Evolutionary conservation across 495 filamentous ascomycete genomes (phyloP), one percentile per base, ranked within the genome.

Genomic region (Corynascus novoguineensis): DNA sequence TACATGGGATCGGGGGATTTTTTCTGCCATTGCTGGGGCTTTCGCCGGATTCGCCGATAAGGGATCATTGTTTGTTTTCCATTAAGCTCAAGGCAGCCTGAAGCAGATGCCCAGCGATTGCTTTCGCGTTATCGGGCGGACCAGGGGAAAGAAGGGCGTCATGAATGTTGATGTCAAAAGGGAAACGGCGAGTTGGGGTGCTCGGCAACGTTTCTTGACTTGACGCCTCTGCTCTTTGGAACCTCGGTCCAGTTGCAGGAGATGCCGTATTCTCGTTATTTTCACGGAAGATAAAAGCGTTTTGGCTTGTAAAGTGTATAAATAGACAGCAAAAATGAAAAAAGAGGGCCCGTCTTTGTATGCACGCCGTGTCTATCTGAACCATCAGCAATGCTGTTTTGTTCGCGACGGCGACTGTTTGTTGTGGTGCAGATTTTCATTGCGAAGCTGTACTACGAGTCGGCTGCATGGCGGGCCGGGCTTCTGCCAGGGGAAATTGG

Each of bases 281-380:
- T 27, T 52, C n/a, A 25, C 19, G 58, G 54, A 68, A 66, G 60
- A 66, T 29, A 68, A 70, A 71, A 66, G 60, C 45, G 57, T 50
- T 53, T 42, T 55, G 50, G 31, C 19, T 57, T 60, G 50, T 56
- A 62, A 51, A 57, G 34, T 65, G 62, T 67, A 65, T 55, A 59
- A 64, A 65, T 65, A 65, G 64, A 59, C 40, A 52, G 35, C 31
- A 44, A 46, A 50, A 50, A 52, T 42, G 45, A 64, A 57, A 57
- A n/a, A 55, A 64, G 47, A 56, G 61, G 64, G 64, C 54, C 19
- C 48, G 38, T 48, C 53, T 25, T 27, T 48, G 51, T 56, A 15
- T 57, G 25, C 42, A 58, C 28, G 14, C 27, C 3, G n/a, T n/a
- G n/a, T n/a, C n/a, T n/a, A n/a, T n/a, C n/a, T n/a, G n/a, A n/a